Base-by-base conservation (phyloP, 371 early-diverging fungal species). In the Choanephora cucurbitarum region DNA sequence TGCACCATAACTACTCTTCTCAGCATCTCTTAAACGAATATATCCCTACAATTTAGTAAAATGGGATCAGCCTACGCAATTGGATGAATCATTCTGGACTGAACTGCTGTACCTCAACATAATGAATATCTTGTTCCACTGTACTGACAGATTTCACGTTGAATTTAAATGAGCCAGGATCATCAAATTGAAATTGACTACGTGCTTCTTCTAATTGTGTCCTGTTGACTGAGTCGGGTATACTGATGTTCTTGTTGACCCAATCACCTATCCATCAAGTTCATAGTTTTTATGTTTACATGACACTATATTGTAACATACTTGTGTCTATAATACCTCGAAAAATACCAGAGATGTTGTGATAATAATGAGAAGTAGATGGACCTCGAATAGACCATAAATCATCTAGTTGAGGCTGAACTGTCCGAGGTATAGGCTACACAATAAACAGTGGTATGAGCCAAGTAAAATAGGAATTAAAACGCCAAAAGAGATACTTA, bases 281-380 rank as follows among this genome's bases (percentile, higher is more conserved):
- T n/a, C n/a, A n/a, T n/a, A n/a, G n/a, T 37, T 15, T 5, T 31
- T 17, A 31, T 33, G 49, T 39, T 45, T 54, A 21, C 9, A 52
- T 39, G 19, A 62, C 55, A 46, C 46, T 44, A 11, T 34, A n/a
- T n/a, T n/a, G n/a, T 5, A 39, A 45, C 3, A 40, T n/a, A 17
- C 42, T 9, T 13, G 44, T 21, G 13, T 44, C 7, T 5, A 24
- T 47, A 39, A 19, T 57, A 76, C 87, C 87, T 70, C 81, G 74
- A 51, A 87, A 84, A 17, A 82, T 72, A 39, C 85, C 86, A 15
- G 86, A 84, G 22, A 85, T 68, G 52, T 87, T 85, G 44, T 80
- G 82, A 49, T 84, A 85, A 54, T 69, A 84, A 43, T 75, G 81
- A 7, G 75, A 64, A 13, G 48, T 52, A 24, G 66, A 52, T 33